Conservation (phyloP, 176 grass and related monocot species). For the Poa annua region DNA sequence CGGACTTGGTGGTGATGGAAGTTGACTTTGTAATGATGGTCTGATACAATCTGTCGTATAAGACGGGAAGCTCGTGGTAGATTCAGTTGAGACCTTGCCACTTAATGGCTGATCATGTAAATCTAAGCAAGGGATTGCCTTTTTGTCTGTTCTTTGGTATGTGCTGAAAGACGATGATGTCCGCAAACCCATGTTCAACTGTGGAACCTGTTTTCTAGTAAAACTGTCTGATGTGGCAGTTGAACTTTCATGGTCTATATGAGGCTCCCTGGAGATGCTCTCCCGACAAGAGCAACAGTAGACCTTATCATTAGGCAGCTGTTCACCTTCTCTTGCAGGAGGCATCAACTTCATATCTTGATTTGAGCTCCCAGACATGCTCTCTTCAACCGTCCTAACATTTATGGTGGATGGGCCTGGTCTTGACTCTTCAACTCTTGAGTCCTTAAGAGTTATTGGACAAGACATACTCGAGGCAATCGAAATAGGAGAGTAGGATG, state of each 20-base stretch:
- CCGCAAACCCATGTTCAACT: slow-evolving; percentile 69
- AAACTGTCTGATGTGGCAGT: slow-evolving; percentile 41
- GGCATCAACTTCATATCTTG: slow-evolving; percentile 36
- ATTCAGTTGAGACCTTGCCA: slow-evolving; percentile 41
- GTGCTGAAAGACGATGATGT: slow-evolving; percentile 69
- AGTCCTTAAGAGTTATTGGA: slow-evolving; percentile 55
- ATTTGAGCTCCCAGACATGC: slow-evolving; percentile 34
- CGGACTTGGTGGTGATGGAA: slow-evolving; percentile 70
- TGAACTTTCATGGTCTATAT: slow-evolving; percentile 37
- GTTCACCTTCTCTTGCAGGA: slow-evolving; percentile 40
- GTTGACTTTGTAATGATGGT: slow-evolving; percentile 54
- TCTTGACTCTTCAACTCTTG: slow-evolving; percentile 39
- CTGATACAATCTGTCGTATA: slow-evolving; percentile 45
- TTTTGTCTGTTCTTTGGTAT: slow-evolving; percentile 63
- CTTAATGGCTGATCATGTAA: slow-evolving; percentile 47
- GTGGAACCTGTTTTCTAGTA: slow-evolving; percentile 59
- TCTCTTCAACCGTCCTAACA: slow-evolving; percentile 44
- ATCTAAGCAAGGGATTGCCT: slow-evolving; percentile 50
- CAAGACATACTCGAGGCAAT: slow-evolving; percentile 68
- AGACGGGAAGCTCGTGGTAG: slow-evolving; percentile 41
- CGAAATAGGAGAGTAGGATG: slow-evolving; percentile 64
- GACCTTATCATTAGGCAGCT: slow-evolving; percentile 47
- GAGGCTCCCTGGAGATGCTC: slow-evolving; percentile 65
- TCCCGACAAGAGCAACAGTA: slow-evolving; percentile 74
- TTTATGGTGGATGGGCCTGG: slow-evolving; percentile 44